A percentile compares a stretch with the other conserved stretches of the same genome.
phyloP scores from a whole-genome alignment of 2,329 filamentous ascomycete species.

The Curvularia sp. region DNA sequence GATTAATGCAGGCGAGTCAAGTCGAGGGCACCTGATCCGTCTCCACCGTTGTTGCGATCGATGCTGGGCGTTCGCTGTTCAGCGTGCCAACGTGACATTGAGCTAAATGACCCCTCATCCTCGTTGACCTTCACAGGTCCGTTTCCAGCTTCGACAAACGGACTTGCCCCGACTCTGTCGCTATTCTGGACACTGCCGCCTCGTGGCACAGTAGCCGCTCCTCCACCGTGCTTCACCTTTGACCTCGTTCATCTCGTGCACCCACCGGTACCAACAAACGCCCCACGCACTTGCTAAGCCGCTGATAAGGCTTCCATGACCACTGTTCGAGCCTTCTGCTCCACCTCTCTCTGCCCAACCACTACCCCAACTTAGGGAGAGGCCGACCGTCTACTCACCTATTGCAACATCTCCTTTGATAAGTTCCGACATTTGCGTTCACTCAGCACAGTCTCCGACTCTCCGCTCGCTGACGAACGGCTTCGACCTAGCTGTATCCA shows the following conservation, averaged over 20 bases:
- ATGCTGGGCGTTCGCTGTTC: conserved; percentile 21
- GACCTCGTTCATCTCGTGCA: conserved; percentile 25
- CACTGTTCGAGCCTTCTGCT: conserved; percentile 18
- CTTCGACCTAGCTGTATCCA: background rate
- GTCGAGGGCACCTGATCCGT: conserved; percentile 27
- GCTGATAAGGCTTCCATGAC: conserved; percentile 29
- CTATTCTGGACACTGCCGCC: conserved; percentile 10
- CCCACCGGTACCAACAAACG: conserved; percentile 24
- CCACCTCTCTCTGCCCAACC: conserved; percentile 9
- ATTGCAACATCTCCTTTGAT: conserved; percentile 1
- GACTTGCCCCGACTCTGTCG: conserved; percentile 10
- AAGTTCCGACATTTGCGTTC: background rate
- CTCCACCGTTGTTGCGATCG: conserved; percentile 25
- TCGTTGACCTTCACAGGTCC: conserved; percentile 12
- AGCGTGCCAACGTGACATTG: conserved; percentile 29
- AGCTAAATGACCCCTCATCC: conserved; percentile 26
- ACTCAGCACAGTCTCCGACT: conserved; percentile 1
- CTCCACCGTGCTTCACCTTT: conserved; percentile 3
- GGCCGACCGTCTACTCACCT: background rate
- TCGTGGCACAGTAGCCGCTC: conserved; percentile 8
- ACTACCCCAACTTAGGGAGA: conserved; percentile 6
- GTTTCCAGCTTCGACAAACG: conserved; percentile 21
- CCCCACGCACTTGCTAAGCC: conserved; percentile 23
- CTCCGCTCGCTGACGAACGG: conserved; percentile 2
- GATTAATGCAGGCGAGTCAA: conserved; percentile 28